These are phyloP conservation scores for Starmerella vaccinii DNA, from an alignment of 805 yeast genomes.

Conservation along the genomic window DNA sequence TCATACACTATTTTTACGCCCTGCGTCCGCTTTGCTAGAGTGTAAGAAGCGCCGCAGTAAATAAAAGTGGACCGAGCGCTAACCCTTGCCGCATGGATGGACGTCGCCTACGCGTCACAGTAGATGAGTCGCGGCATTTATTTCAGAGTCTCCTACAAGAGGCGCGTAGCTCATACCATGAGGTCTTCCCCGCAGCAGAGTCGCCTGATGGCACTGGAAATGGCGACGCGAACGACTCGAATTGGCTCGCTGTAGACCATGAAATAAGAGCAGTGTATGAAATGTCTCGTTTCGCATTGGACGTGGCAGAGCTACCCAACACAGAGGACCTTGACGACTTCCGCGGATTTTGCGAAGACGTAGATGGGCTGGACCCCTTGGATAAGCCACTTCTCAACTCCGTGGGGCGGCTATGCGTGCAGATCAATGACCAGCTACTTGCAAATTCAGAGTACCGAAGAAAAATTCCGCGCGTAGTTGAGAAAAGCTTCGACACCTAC, in stretches of 20 bases:
- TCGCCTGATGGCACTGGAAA: constrained; percentile 35
- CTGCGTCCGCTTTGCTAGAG: too few relatives aligned
- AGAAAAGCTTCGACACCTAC: constrained; percentile 2
- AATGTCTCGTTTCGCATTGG: constrained; percentile 43
- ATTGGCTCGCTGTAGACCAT: constrained; percentile 29
- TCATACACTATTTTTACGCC: too few relatives aligned
- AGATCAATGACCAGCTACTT: constrained; percentile 11
- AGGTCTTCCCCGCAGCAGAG: constrained; percentile 37
- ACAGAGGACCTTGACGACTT: constrained; percentile 16
- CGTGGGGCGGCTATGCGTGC: constrained; percentile 4
- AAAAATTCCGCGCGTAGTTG: constrained; percentile 12
- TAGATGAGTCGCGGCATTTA: constrained; percentile 15
- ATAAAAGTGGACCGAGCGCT: not conserved
- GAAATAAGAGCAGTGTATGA: constrained; percentile 46
- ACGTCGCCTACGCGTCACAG: constrained; percentile 8
- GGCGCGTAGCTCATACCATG: constrained; percentile 29
- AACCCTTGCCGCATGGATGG: constrained; percentile 10
- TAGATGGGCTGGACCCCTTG: constrained; percentile 22
- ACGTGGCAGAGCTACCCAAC: constrained; percentile 42
- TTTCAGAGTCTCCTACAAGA: constrained; percentile 13
- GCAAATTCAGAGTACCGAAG: constrained; percentile 11
- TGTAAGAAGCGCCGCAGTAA: too few relatives aligned
- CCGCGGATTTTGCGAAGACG: constrained; percentile 22
- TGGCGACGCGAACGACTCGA: constrained; percentile 29
- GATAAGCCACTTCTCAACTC: constrained; percentile 14